Base-by-base conservation (phyloP, 495 filamentous ascomycete species). In the Talaromyces ruber region DNA sequence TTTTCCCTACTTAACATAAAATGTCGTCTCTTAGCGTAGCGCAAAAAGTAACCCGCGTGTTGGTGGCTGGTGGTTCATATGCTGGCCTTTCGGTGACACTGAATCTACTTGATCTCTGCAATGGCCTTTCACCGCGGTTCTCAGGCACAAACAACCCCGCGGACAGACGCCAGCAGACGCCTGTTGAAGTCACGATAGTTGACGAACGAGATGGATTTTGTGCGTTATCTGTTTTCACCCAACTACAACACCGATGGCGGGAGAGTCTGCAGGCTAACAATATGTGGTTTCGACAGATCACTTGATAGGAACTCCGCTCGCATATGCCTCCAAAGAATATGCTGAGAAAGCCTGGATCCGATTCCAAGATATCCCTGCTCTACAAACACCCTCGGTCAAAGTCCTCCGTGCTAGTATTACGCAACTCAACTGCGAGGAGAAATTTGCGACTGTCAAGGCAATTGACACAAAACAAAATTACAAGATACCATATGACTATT, bases 161-260 rank as follows among this genome's bases (percentile, higher is more conserved):
- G 6, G 64, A 71, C 8, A 64, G 64, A 22, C 58, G 71, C 21
- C 69, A 70, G 26, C 70, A 71, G 16, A 76, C 85, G 34, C 75
- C 80, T 1, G 65, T 89, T 21, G 75, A 88, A 39, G 84, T 89
- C 53, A 89, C 86, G 9, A 76, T 91, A 8, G 81, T 89, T 5
- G 87, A 91, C 65, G 84, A 88, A 62, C 75, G 84, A 24, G 88
- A 91, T 77, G 88, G 88, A 26, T 88, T 81, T 69, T 89, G 86
- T 89, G 65, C 66, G 71, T 73, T n/a, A n/a, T n/a, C n/a, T n/a
- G n/a, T n/a, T n/a, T n/a, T n/a, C n/a, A n/a, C n/a, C n/a, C n/a
- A n/a, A n/a, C n/a, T n/a, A n/a, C n/a, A n/a, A n/a, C n/a, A n/a
- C n/a, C n/a, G n/a, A n/a, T n/a, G n/a, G n/a, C n/a, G n/a, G n/a